These are phyloP conservation scores for Oleoguttula mirabilis DNA, from an alignment of 495 filamentous ascomycete species.

Conservation along the genomic window DNA sequence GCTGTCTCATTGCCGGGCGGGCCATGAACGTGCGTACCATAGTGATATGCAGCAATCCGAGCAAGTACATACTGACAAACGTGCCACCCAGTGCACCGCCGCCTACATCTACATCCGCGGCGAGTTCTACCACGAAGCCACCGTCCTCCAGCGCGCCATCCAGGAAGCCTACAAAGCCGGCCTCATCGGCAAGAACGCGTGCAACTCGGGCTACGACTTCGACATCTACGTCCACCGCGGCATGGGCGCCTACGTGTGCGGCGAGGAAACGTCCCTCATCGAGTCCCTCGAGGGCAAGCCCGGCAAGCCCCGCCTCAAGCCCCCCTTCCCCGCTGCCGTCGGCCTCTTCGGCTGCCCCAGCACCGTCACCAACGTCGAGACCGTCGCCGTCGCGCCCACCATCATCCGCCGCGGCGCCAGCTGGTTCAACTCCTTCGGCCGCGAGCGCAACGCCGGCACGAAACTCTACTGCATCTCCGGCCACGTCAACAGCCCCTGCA, in stretches of 20 bases:
- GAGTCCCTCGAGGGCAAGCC: constrained; percentile 97
- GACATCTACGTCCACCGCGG: constrained; percentile 94
- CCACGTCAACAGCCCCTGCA: constrained; percentile 96
- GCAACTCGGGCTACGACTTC: constrained; percentile 92
- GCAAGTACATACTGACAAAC: constrained; percentile 21
- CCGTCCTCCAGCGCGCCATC: constrained; percentile 84
- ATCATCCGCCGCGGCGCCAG: constrained; percentile 83
- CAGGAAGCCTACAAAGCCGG: constrained; percentile 93
- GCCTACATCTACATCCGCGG: constrained; percentile 99
- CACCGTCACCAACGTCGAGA: constrained; percentile 97
- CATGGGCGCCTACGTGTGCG: constrained; percentile 94
- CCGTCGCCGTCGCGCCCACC: constrained; percentile 85
- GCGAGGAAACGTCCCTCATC: constrained; percentile 94
- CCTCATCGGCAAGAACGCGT: constrained; percentile 94
- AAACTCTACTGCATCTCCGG: constrained; percentile 98
- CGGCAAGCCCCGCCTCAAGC: constrained; percentile 95
- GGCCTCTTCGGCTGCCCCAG: constrained; percentile 96
- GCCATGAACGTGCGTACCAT: constrained; percentile 16
- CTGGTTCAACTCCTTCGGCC: constrained; percentile 90
- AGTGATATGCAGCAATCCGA: neutral
- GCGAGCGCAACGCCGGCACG: constrained; percentile 88
- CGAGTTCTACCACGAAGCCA: constrained; percentile 96
- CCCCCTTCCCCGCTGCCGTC: constrained; percentile 92
- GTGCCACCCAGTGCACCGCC: constrained; percentile 94
- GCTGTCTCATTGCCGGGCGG: constrained; percentile 79